These are phyloP conservation scores for Sugiyamaella novakii DNA, from an alignment of 1,139 yeast species.

Conservation along the genomic window DNA sequence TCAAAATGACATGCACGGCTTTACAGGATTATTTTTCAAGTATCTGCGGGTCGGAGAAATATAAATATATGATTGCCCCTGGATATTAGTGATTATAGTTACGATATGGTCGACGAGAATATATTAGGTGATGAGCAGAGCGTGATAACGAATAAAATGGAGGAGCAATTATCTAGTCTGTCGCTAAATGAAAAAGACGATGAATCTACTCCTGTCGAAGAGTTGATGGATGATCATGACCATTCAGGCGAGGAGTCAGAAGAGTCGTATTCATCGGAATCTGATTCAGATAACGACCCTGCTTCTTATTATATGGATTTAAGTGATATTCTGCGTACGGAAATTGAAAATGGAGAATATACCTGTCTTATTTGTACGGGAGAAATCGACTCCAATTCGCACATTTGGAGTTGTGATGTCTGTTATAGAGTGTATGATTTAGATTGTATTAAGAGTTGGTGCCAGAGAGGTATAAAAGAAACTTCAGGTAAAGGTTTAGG, in stretches of 20 bases:
- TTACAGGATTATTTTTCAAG: background rate
- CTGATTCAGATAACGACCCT: slow-evolving; percentile 14
- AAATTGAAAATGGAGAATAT: slow-evolving; percentile 68
- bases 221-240: too few relatives aligned
- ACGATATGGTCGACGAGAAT: background rate
- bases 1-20: slow-evolving; percentile 4
- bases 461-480: slow-evolving; percentile 55
- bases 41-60: background rate
- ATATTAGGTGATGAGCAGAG: background rate
- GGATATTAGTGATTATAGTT: too few relatives aligned
- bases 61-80: too few relatives aligned
- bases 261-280: slow-evolving; percentile 3
- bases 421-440: slow-evolving; percentile 82
- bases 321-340: slow-evolving; percentile 45
- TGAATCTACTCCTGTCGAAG: background rate
- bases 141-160: too few relatives aligned
- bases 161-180: background rate
- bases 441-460: slow-evolving; percentile 83
- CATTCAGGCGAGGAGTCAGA: slow-evolving; percentile 5
- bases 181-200: background rate
- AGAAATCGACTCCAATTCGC: slow-evolving; percentile 67
- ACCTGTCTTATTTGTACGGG: slow-evolving; percentile 83
- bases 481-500: slow-evolving; percentile 18
- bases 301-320: slow-evolving; percentile 33
- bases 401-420: slow-evolving; percentile 70